Conservation (phyloP, 345 rosid genomes). For the Jatropha curcas region DNA sequence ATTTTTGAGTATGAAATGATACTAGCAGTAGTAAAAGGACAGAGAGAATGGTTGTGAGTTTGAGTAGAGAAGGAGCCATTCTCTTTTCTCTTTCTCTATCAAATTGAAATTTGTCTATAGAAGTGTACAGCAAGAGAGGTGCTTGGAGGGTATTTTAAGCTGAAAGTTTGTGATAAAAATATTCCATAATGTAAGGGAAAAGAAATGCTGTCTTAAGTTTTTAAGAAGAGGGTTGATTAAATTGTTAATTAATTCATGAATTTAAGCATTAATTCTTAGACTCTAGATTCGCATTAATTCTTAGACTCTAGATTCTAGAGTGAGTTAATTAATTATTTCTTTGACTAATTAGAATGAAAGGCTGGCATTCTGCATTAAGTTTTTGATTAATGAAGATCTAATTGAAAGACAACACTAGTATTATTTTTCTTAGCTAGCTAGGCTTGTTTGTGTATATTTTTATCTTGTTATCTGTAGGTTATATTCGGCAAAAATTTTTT, state of each 20-base stretch:
- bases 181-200: slow-evolving; percentile 20
- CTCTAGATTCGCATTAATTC: slow-evolving; percentile 25
- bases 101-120: neutral
- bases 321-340: neutral
- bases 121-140: slow-evolving; percentile 13
- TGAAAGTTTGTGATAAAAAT: slow-evolving; percentile 20
- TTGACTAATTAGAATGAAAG: slow-evolving; percentile 1
- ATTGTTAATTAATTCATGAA: neutral
- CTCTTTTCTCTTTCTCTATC: slow-evolving; percentile 16
- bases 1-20: slow-evolving; percentile 1
- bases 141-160: slow-evolving; percentile 25
- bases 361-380: neutral
- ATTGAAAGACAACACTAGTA: no score
- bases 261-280: neutral
- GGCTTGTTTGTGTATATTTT: no score
- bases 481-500: no score
- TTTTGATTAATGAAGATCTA: no score
- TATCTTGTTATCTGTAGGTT: no score
- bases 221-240: neutral
- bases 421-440: no score
- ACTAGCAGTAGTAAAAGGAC: slow-evolving; percentile 11
- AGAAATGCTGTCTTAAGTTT: slow-evolving; percentile 7
- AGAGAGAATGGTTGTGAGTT: slow-evolving; percentile 27
- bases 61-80: slow-evolving; percentile 26
- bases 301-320: slow-evolving; percentile 22